Evolutionary conservation across 345 rosid genomes (phyloP).

Genomic region (Gossypioides kirkii): DNA sequence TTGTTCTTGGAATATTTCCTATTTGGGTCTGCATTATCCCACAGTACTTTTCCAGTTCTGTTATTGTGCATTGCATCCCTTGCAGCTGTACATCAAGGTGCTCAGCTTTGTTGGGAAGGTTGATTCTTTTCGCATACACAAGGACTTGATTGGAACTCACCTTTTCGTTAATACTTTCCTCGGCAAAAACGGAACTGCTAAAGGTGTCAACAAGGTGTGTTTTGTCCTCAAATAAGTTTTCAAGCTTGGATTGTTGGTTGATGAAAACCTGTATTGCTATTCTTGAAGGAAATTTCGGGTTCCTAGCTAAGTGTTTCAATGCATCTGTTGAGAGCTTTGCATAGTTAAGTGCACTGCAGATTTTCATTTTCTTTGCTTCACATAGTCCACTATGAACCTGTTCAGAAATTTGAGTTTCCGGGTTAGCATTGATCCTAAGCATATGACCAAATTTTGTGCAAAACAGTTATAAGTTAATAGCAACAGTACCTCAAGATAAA

Average conservation of each 20-base stretch:
- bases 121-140: conserved; percentile 17
- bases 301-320: conserved; percentile 25
- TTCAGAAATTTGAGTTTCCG: background rate
- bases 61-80: conserved; percentile 22
- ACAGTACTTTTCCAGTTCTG: conserved; percentile 26
- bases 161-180: conserved; percentile 1
- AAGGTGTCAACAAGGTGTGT: background rate
- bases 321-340: conserved; percentile 43
- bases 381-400: conserved; percentile 40
- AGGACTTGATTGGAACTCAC: conserved; percentile 10
- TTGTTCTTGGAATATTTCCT: conserved; percentile 21
- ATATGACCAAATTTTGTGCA: background rate
- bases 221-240: background rate
- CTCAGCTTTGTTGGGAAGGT: conserved; percentile 16
- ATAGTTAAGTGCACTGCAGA: conserved; percentile 32
- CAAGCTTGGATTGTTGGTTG: conserved; percentile 25
- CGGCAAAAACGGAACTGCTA: background rate
- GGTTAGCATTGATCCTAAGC: background rate
- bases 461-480: background rate
- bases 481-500: conserved; percentile 42
- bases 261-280: conserved; percentile 24
- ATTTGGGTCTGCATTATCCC: conserved; percentile 23
- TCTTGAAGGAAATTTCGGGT: conserved; percentile 38
- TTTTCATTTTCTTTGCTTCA: conserved; percentile 31
- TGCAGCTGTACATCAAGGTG: conserved; percentile 19